phyloP scores from a whole-genome alignment of 2,329 filamentous ascomycete genomes.

The Aspergillus novofumigatus region DNA sequence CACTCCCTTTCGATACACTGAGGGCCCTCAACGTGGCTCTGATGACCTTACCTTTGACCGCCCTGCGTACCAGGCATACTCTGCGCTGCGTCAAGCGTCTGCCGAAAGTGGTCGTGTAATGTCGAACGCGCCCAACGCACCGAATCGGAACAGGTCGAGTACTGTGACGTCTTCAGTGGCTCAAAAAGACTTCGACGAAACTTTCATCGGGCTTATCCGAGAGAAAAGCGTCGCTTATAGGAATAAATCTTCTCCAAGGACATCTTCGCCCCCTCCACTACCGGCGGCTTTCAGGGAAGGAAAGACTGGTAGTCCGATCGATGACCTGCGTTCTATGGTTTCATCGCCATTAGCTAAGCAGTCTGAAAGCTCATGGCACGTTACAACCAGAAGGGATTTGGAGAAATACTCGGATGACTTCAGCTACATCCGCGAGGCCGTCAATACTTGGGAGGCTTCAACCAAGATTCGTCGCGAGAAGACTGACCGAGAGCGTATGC shows the following conservation, averaged over 20 bases:
- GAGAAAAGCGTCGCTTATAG: slow-evolving; percentile 43
- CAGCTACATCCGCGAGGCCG: slow-evolving; percentile 38
- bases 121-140: slow-evolving; percentile 27
- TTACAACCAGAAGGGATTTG: slow-evolving; percentile 30
- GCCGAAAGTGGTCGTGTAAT: slow-evolving; percentile 43
- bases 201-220: slow-evolving; percentile 45
- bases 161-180: slow-evolving; percentile 16
- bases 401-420: slow-evolving; percentile 40
- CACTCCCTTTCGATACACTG: slow-evolving; percentile 43
- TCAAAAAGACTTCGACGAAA: slow-evolving; percentile 38
- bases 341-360: slow-evolving; percentile 31
- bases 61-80: slow-evolving; percentile 46
- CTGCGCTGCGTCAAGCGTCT: slow-evolving; percentile 43
- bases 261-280: slow-evolving; percentile 24
- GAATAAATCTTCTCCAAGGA: slow-evolving; percentile 21
- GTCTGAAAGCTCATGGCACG: slow-evolving; percentile 31
- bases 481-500: slow-evolving; percentile 46
- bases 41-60: slow-evolving; percentile 36
- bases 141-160: slow-evolving; percentile 13
- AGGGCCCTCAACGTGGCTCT: slow-evolving; percentile 40
- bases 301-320: slow-evolving; percentile 22
- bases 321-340: slow-evolving; percentile 34
- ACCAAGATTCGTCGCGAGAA: slow-evolving; percentile 42
- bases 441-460: slow-evolving; percentile 45
- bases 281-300: slow-evolving; percentile 31